Conservation (phyloP, 257 asterid species). For the Nicotiana sylvestris region DNA sequence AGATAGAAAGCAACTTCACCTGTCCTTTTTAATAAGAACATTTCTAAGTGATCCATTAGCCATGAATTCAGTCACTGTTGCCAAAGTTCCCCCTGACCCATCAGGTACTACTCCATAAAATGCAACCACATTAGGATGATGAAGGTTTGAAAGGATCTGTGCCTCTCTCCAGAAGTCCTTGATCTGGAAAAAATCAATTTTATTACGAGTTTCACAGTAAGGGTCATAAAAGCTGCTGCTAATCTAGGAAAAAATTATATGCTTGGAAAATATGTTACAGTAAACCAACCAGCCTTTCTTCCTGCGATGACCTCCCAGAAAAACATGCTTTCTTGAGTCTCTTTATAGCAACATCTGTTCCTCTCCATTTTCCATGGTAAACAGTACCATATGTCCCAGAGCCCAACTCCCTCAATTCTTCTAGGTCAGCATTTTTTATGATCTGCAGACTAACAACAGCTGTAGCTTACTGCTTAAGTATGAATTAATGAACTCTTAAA, state of each 20-base stretch:
- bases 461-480: neutral
- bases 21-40: slow-evolving; percentile 55
- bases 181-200: slow-evolving; percentile 31
- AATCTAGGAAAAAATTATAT: neutral
- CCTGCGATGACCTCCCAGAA: slow-evolving; percentile 65
- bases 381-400: slow-evolving; percentile 85
- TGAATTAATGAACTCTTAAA: neutral
- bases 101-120: slow-evolving; percentile 87
- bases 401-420: slow-evolving; percentile 73
- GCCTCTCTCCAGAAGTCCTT: slow-evolving; percentile 86
- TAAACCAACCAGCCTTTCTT: slow-evolving; percentile 63
- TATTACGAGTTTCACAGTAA: neutral
- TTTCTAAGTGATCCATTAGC: slow-evolving; percentile 68
- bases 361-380: slow-evolving; percentile 79
- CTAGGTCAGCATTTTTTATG: slow-evolving; percentile 74
- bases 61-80: slow-evolving; percentile 75
- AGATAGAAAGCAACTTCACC: slow-evolving; percentile 29
- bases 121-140: slow-evolving; percentile 78
- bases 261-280: slow-evolving; percentile 13
- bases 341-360: slow-evolving; percentile 79
- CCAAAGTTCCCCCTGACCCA: slow-evolving; percentile 75
- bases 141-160: slow-evolving; percentile 59
- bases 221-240: neutral
- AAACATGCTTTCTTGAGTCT: slow-evolving; percentile 60
- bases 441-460: slow-evolving; percentile 32